Evolutionary conservation across 192 early-diverging fungal genomes (phyloP).

Genomic region (Coemansia biformis): DNA sequence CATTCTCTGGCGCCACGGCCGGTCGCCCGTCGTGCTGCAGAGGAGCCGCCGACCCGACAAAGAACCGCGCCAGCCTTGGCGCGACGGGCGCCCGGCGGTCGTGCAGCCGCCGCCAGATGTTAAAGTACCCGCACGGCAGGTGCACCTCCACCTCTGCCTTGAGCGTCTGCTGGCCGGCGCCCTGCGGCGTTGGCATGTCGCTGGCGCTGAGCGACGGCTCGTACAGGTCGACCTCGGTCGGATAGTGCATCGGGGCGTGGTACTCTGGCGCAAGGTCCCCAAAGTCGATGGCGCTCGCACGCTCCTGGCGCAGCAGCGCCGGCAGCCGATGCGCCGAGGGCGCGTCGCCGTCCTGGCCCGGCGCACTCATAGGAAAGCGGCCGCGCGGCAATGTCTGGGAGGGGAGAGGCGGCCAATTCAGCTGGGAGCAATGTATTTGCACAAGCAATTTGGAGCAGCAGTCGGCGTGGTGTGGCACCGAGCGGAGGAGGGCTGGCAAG

Average conservation of each 20-base stretch:
- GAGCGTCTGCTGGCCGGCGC: neutral
- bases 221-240: slow-evolving; percentile 44
- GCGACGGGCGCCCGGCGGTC: slow-evolving; percentile 18
- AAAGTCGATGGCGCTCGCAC: slow-evolving; percentile 23
- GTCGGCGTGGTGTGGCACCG: no score
- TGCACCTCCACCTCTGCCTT: slow-evolving; percentile 23
- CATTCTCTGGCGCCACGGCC: neutral
- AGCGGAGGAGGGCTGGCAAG: no score
- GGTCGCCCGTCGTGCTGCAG: slow-evolving; percentile 3
- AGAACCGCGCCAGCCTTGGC: slow-evolving; percentile 19
- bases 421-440: no score
- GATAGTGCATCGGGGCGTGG: slow-evolving; percentile 33
- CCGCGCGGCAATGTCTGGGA: no score
- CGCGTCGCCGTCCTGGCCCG: neutral
- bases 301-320: slow-evolving; percentile 15
- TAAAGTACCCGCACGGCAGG: slow-evolving; percentile 41
- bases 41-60: slow-evolving; percentile 1
- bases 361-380: slow-evolving; percentile 2
- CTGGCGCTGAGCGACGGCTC: slow-evolving; percentile 19
- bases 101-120: slow-evolving; percentile 43
- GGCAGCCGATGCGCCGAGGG: no score
- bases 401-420: no score
- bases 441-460: no score
- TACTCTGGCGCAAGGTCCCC: slow-evolving; percentile 28
- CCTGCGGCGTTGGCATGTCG: neutral